Conservation (phyloP, 768 basidiomycete species). For the Serendipita vermifera region DNA sequence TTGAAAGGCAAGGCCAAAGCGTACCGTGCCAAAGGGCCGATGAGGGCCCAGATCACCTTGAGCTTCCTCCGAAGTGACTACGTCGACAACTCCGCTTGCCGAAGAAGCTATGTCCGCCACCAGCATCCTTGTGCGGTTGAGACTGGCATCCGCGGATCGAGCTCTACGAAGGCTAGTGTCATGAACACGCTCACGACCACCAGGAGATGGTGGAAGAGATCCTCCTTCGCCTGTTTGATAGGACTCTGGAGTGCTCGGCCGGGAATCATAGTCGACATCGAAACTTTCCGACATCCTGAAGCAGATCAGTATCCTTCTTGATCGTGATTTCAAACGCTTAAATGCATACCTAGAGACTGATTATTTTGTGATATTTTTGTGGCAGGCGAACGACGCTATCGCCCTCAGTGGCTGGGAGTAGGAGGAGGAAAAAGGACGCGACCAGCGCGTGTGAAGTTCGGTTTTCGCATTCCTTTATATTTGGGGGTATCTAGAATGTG, state of each 20-base stretch:
- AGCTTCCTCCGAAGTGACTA: background rate
- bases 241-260: background rate
- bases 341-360: no score
- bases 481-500: no score
- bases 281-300: no score
- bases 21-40: background rate
- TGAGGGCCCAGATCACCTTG: background rate
- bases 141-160: background rate
- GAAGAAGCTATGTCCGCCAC: background rate
- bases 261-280: background rate
- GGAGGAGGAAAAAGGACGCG: no score
- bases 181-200: background rate
- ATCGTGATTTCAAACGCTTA: no score
- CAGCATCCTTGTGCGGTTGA: background rate
- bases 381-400: no score
- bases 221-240: slow-evolving; percentile 1
- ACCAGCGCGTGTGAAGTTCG: no score
- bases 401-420: no score
- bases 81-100: slow-evolving; percentile 1
- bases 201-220: background rate
- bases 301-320: no score
- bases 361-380: no score
- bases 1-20: no score
- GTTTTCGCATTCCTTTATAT: no score
- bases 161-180: background rate